Conservation (phyloP, 257 asterid genomes). For the Parsonsia alboflavescens region DNA sequence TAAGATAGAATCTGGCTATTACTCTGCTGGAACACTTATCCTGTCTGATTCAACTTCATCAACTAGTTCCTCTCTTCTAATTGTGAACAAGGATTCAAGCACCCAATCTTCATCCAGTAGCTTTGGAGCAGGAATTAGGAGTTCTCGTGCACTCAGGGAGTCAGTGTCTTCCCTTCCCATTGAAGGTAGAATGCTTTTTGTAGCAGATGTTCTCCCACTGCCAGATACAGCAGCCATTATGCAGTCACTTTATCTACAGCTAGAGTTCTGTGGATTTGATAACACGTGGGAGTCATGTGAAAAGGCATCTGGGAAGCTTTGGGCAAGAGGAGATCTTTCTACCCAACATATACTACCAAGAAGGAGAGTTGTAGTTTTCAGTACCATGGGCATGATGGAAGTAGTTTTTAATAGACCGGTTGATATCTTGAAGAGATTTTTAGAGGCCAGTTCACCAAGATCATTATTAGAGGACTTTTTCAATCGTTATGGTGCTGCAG, state of each 20-base stretch:
- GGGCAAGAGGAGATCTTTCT: constrained; percentile 93
- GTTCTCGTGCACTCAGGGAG: constrained; percentile 86
- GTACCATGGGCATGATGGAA: constrained; percentile 99
- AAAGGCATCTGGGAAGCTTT: constrained; percentile 61
- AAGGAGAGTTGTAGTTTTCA: constrained; percentile 76
- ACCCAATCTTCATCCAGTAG: constrained; percentile 58
- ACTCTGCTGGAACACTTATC: constrained; percentile 73
- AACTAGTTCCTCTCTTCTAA: constrained; percentile 73
- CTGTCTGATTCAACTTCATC: constrained; percentile 93
- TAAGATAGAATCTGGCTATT: constrained; percentile 86
- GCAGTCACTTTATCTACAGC: constrained; percentile 77
- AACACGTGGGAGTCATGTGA: constrained; percentile 65
- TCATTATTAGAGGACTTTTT: constrained; percentile 82
- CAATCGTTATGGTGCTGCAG: constrained; percentile 88
- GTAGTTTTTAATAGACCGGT: constrained; percentile 87
- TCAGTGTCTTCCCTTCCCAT: constrained; percentile 74
- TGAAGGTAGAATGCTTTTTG: constrained; percentile 93
- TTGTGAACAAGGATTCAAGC: constrained; percentile 71
- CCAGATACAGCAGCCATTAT: constrained; percentile 73
- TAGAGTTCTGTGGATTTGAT: constrained; percentile 57
- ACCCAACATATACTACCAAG: constrained; percentile 89
- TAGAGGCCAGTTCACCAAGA: constrained; percentile 83
- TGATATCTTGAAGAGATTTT: constrained; percentile 72
- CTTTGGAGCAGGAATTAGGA: constrained; percentile 61
- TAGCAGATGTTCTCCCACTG: constrained; percentile 77